phyloP scores from a whole-genome alignment of 257 asterid genomes.

The Penstemon eatonii region DNA sequence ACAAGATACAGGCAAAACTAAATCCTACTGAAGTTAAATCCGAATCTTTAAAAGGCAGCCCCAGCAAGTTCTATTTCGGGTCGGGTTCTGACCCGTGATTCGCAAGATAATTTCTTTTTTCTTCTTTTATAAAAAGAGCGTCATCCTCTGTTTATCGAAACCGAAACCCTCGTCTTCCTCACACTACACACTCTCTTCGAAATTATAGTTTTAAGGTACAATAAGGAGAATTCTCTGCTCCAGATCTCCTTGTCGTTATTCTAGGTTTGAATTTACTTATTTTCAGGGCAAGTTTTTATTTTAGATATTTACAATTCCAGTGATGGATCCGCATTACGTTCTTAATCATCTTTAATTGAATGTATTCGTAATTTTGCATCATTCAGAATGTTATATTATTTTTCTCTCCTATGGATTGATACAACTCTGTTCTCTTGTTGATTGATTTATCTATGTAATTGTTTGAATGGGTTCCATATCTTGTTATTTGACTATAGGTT shows the following conservation, averaged over 20 bases:
- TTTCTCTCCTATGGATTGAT: neutral
- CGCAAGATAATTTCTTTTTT: conserved; percentile 8
- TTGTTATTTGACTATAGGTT: conserved; percentile 16
- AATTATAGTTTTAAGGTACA: conserved; percentile 22
- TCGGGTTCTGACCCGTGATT: conserved; percentile 22
- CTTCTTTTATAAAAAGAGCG: conserved; percentile 35
- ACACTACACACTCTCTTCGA: conserved; percentile 25
- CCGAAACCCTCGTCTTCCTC: conserved; percentile 63
- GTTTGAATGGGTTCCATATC: conserved; percentile 6
- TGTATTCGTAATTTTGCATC: neutral
- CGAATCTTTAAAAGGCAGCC: conserved; percentile 19
- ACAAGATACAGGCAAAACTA: no score
- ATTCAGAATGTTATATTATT: neutral
- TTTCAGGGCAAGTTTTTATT: conserved; percentile 17
- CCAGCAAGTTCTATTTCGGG: conserved; percentile 7
- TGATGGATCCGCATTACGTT: conserved; percentile 43
- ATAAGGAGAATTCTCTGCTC: conserved; percentile 1
- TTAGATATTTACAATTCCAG: conserved; percentile 11
- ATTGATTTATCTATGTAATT: neutral
- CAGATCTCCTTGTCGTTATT: conserved; percentile 31
- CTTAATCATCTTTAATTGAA: conserved; percentile 11
- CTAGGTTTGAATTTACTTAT: conserved; percentile 12
- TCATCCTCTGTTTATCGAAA: conserved; percentile 40
- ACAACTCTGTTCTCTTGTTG: conserved; percentile 4
- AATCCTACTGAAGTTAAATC: neutral